Percentiles rank a stretch among this genome's conserved stretches.
Conservation (phyloP, 257 asterid species). For the Solanum etuberosum region DNA sequence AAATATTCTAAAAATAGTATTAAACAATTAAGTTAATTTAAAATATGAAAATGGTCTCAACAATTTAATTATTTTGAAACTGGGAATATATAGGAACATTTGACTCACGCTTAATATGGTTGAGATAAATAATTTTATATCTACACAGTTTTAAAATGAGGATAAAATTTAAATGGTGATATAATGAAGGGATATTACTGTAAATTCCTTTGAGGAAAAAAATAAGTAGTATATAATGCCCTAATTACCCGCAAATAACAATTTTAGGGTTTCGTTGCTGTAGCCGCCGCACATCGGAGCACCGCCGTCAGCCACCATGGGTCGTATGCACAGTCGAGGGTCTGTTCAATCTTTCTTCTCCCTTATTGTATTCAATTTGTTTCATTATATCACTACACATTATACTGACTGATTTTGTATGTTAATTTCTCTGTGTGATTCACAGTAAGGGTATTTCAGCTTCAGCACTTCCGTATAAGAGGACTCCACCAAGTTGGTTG, state of each 20-base stretch:
- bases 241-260: neutral
- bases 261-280: neutral
- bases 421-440: neutral
- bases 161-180: neutral
- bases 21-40: too few relatives aligned
- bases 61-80: too few relatives aligned
- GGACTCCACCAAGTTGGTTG: constrained; percentile 1
- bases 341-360: neutral
- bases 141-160: neutral
- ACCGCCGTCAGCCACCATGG: neutral
- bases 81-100: too few relatives aligned
- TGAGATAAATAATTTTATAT: neutral
- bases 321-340: constrained; percentile 1
- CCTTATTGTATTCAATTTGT: neutral
- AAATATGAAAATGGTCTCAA: too few relatives aligned
- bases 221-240: neutral
- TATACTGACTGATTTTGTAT: neutral
- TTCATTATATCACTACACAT: neutral
- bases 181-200: neutral
- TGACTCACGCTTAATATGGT: neutral
- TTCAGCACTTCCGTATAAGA: neutral
- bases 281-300: neutral
- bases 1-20: too few relatives aligned
- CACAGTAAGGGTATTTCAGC: constrained; percentile 1
- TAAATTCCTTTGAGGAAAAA: neutral